These are phyloP conservation scores for Crithidia expoeki DNA, from an alignment of 208 protist species.

Conservation along the genomic window DNA sequence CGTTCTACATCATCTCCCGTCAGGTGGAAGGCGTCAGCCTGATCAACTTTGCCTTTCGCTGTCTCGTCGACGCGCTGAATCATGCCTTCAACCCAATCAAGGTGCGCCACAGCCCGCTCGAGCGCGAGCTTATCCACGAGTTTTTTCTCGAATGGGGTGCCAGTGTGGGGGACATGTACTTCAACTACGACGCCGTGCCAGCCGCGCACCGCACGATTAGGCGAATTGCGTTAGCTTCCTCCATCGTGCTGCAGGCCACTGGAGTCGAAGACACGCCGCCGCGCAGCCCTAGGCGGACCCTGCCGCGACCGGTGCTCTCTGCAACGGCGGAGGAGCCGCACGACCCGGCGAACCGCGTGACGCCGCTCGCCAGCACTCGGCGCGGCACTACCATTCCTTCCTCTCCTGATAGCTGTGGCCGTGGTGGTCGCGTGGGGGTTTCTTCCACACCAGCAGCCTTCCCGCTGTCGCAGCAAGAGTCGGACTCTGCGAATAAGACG, in stretches of 20 bases:
- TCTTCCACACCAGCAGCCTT: neutral
- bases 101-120: slow-evolving; percentile 65
- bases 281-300: neutral
- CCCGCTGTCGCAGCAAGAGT: neutral
- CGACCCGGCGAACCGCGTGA: slow-evolving; percentile 1
- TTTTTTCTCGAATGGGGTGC: slow-evolving; percentile 76
- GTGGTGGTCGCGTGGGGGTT: too few relatives aligned
- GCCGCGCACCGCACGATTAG: slow-evolving; percentile 57
- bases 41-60: slow-evolving; percentile 62
- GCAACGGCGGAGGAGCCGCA: slow-evolving; percentile 25
- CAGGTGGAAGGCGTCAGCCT: slow-evolving; percentile 39
- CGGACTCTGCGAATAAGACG: slow-evolving; percentile 22
- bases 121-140: slow-evolving; percentile 69
- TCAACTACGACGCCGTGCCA: slow-evolving; percentile 60
- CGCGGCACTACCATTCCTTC: neutral
- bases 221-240: slow-evolving; percentile 69
- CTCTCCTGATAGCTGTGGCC: too few relatives aligned
- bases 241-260: slow-evolving; percentile 47
- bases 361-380: neutral
- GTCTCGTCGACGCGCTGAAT: slow-evolving; percentile 71
- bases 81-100: slow-evolving; percentile 81
- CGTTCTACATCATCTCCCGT: slow-evolving; percentile 64
- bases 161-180: slow-evolving; percentile 75
- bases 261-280: slow-evolving; percentile 8
- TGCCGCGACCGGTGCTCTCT: slow-evolving; percentile 18